phyloP scores from a whole-genome alignment of 495 filamentous ascomycete species.

The Parathielavia appendiculata region DNA sequence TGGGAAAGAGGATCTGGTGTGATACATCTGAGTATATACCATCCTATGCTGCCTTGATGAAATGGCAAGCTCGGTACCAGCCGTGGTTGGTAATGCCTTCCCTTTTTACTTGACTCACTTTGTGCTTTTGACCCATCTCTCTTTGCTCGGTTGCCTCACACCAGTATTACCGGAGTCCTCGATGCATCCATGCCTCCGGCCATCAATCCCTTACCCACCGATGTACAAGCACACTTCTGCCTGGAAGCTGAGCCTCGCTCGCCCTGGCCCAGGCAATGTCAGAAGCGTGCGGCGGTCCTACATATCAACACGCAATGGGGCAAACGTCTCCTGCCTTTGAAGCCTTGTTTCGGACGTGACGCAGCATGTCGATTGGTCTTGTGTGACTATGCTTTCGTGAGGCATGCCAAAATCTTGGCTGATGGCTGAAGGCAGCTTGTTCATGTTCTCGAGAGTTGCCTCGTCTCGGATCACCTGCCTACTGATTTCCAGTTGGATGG shows the following conservation, averaged over 20 bases:
- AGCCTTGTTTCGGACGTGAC: not conserved
- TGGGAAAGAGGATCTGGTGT: not conserved
- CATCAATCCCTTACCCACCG: no score
- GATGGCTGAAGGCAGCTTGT: no score
- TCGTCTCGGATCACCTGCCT: no score
- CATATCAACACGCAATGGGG: not conserved
- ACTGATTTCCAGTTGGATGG: no score
- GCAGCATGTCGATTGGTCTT: not conserved
- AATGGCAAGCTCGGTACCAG: no score
- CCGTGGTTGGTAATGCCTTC: no score
- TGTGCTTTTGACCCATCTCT: not conserved
- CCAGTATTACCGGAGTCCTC: not conserved
- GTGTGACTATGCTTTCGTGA: not conserved
- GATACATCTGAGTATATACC: not conserved
- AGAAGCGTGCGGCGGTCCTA: no score
- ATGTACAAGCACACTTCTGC: not conserved
- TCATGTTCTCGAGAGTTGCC: no score
- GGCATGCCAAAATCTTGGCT: not conserved
- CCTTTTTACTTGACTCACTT: not conserved
- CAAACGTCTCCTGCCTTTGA: not conserved
- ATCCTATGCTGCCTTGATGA: no score
- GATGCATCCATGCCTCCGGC: not conserved
- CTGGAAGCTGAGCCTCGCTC: not conserved
- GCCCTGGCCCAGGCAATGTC: no score
- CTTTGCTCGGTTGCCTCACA: not conserved